Evolutionary conservation across 371 early-diverging fungal species (phyloP).

Genomic region (Thermomucor indicae-seudaticae): DNA sequence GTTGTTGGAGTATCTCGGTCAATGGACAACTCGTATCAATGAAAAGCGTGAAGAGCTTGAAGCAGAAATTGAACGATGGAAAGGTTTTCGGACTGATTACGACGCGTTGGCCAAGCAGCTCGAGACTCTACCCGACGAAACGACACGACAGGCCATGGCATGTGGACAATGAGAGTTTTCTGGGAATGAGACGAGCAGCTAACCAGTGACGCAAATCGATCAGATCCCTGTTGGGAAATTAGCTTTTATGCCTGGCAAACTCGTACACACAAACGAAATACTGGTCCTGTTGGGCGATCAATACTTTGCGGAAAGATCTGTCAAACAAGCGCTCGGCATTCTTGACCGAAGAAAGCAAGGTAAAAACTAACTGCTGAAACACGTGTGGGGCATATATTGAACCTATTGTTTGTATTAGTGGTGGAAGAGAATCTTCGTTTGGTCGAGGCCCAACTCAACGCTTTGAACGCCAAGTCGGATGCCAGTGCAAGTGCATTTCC

Average conservation of each 20-base stretch:
- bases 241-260: constrained; percentile 87
- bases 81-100: constrained; percentile 13
- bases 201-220: too few species aligned
- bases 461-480: constrained; percentile 25
- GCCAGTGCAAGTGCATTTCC: constrained; percentile 11
- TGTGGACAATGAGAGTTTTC: background rate
- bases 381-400: background rate
- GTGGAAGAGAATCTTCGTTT: constrained; percentile 58
- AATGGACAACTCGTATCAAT: constrained; percentile 8
- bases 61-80: constrained; percentile 8
- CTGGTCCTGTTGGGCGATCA: constrained; percentile 84
- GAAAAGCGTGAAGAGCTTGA: constrained; percentile 6
- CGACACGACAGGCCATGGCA: constrained; percentile 18
- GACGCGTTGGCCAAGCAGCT: constrained; percentile 13
- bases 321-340: constrained; percentile 71
- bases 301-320: constrained; percentile 86
- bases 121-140: constrained; percentile 14
- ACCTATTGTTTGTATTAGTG: constrained; percentile 33
- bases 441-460: constrained; percentile 51
- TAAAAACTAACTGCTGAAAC: constrained; percentile 19
- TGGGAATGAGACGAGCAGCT: too few species aligned
- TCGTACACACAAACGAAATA: constrained; percentile 89
- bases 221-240: constrained; percentile 65
- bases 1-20: constrained; percentile 1
- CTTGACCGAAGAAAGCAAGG: constrained; percentile 67